Evolutionary conservation across 2,329 filamentous ascomycete species (phyloP), one percentile per base, ranked within the genome.

Genomic region (Calonectria honghensis): DNA sequence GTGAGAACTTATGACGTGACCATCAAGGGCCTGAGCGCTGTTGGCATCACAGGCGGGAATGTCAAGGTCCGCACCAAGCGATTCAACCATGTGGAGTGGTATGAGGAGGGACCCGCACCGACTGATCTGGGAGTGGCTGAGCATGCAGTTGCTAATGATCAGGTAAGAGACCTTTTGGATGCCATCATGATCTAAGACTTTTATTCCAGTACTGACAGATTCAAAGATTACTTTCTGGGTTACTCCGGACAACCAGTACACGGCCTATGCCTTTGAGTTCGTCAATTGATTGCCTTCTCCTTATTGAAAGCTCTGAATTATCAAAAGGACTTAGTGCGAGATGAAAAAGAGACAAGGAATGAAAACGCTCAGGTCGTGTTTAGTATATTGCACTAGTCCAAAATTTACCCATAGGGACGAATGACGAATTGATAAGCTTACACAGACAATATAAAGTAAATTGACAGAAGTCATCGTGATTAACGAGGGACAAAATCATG

Each of bases 61-160:
- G 57, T 63, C 35, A 63, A 63, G 57, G 24, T 63, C 4, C 57
- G 57, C 35, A 63, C 57, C 7, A 63, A 63, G 57, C 57, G 57
- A 5, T 63, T 63, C 57, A 63, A 63, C 24, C 57, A 63, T 18
- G 57, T 63, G 2, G 57, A 39, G 35, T 63, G 57, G 57, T 41
- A 63, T 31, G 57, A 63, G 35, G 57, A 63, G 35, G 57, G 57
- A 5, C 57, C 57, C 18, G 57, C 57, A 2, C 57, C 57, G 7
- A 63, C 37, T 29, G 57, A 63, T 14, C 57, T 63, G 14, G 57
- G 57, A 20, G 35, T 63, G 9, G 57, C 57, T 14, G 57, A 63
- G 24, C 57, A 63, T n/a, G 24, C 57, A 10, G 57, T 63, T 63
- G 41, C 57, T 14, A 63, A 63, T 7, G 57, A 41, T 3, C 24